Base-by-base conservation (phyloP, 768 basidiomycete species). In the Pilatotrama ljubarskyi region DNA sequence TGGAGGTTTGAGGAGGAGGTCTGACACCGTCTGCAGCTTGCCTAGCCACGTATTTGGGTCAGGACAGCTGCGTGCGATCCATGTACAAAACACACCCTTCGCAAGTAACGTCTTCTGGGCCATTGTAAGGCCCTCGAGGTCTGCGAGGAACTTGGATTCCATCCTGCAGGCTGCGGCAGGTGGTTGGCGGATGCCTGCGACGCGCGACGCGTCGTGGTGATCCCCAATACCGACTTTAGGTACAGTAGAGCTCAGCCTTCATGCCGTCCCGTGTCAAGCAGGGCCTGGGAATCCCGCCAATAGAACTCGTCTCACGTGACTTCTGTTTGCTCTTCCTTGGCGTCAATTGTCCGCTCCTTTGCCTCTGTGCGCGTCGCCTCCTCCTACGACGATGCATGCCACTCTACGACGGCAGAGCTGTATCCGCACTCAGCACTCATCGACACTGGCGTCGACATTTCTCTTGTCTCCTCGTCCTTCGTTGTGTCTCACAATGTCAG, bases 1-100 rank as follows among this genome's bases (percentile, higher is more conserved):
- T 5, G 78, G 71, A 0, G 80, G 68, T 7, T 72, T 73, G 40
- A 87, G 67, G 17, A 90, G 63, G 26, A 89, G 68, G 53, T 88
- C 84, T 29, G 60, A 36, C 0, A 68, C 59, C 0, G 63, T 66
- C 38, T 58, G 32, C 10, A 71, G 20, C 13, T 60, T 56, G 9
- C 57, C 68, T 51, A 38, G 10, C 18, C 18, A 18, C 37, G 29
- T 32, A 32, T 32, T 32, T 10, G 10, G 29, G 52, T 55, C 44
- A 64, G 36, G 25, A 35, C 26, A 17, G 18, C 11, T 13, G 37
- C 17, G 15, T 17, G 29, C 3, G 18, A 22, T 17, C 10, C 13
- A 32, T 20, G 37, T 36, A 18, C 29, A 36, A n/a, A 41, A 59
- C 60, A 11, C 59, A 78, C 80, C 80, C 70, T 70, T 75, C 20